Base-by-base conservation (phyloP, 192 early-diverging fungal genomes). In the Coemansia sp. region DNA sequence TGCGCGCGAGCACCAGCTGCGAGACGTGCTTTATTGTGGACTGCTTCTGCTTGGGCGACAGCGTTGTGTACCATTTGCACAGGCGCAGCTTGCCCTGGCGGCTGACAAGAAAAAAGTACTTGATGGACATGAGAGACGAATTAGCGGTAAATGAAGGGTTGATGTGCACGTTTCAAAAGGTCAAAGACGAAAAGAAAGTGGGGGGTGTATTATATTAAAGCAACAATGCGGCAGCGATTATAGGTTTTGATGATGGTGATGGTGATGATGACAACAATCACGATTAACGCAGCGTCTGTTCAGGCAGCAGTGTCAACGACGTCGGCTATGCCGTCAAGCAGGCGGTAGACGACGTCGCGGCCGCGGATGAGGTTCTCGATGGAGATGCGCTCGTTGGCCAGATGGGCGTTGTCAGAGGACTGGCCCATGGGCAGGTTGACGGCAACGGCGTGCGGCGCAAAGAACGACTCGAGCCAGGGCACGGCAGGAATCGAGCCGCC, bases 21-120 rank as follows among this genome's bases (percentile, higher is more conserved):
- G 88, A 91, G 25, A 94, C 91, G 46, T 99, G 94, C 73, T 96
- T 96, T 33, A 95, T 84, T 54, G 91, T 93, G 74, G 95, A 94
- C 52, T 84, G 65, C 73, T 96, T 99, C 72, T 99, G 94, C 78
- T 99, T 99, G 7, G 77, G 69, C 42, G 81, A 74, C 49, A 90
- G 62, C 24, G 87, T 88, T 14, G 80, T 79, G 64, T 90, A 93
- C 91, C 91, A 93, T 63, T 91, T 91, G 49, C 84, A 83, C 30
- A 93, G 82, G 7, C 91, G 84, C 14, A 89, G 80, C 70, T 93
- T 93, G 69, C 86, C 91, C 70, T 93, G 91, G 18, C 89, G 81
- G 62, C 86, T 89, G 37, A 93, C 85, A 11, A 93, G 82, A 27
- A 91, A 78, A 19, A 93, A 67, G 75, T 83, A 93, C 27, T 93